These are phyloP conservation scores for Beauveria rudraprayagi DNA, from an alignment of 2,329 filamentous ascomycete species.

Conservation along the genomic window DNA sequence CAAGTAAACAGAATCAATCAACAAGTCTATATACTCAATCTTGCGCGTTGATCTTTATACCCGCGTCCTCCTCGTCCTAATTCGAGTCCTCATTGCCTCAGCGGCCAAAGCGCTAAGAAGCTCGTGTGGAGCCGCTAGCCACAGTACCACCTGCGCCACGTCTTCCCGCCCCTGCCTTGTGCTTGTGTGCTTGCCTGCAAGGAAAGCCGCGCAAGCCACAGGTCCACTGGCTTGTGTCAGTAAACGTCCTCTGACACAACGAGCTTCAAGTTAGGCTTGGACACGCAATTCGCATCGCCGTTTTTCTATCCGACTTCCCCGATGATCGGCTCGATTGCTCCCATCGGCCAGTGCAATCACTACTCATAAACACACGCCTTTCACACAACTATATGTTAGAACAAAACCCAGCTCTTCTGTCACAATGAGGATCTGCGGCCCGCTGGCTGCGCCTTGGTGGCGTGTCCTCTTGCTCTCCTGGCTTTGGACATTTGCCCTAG, in stretches of 20 bases:
- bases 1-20: too few species aligned
- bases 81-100: too few species aligned
- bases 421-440: slow-evolving; percentile 49
- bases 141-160: slow-evolving; percentile 1
- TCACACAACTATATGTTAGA: slow-evolving; percentile 31
- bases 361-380: background rate
- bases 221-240: background rate
- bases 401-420: slow-evolving; percentile 23
- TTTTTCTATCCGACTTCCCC: background rate
- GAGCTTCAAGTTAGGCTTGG: slow-evolving; percentile 7
- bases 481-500: slow-evolving; percentile 31
- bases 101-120: background rate
- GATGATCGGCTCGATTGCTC: background rate
- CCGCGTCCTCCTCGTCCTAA: background rate
- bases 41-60: too few species aligned
- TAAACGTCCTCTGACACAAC: slow-evolving; percentile 12
- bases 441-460: slow-evolving; percentile 36
- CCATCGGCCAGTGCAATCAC: background rate
- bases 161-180: background rate
- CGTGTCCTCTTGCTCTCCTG: slow-evolving; percentile 45
- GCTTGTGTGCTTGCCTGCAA: background rate
- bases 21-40: too few species aligned
- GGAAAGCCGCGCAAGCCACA: slow-evolving; percentile 7
- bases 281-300: slow-evolving; percentile 11
- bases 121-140: slow-evolving; percentile 6